phyloP scores from a whole-genome alignment of 1,284 basidiomycete genomes.

The Tetrapyrgos nigripes region DNA sequence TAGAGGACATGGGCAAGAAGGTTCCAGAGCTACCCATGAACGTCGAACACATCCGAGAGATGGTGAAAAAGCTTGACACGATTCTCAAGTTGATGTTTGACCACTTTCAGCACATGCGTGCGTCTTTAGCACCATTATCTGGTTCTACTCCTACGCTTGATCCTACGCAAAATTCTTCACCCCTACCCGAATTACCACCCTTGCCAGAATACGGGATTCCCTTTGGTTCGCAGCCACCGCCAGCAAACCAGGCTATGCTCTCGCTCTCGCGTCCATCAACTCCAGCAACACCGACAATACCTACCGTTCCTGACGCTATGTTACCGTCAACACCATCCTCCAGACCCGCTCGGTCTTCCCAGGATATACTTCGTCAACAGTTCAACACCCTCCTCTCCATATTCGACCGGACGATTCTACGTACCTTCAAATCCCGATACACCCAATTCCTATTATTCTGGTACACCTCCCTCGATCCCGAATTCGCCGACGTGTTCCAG shows the following conservation, averaged over 20 bases:
- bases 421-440: constrained; percentile 96
- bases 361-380: constrained; percentile 56
- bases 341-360: constrained; percentile 19
- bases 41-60: constrained; percentile 77
- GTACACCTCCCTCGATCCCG: constrained; percentile 88
- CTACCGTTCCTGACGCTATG: constrained; percentile 16
- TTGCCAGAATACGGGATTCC: constrained; percentile 29
- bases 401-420: constrained; percentile 92
- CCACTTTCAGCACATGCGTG: constrained; percentile 67
- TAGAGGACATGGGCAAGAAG: constrained; percentile 35
- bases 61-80: constrained; percentile 91
- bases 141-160: constrained; percentile 16
- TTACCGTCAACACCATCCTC: neutral
- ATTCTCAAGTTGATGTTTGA: constrained; percentile 88
- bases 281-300: constrained; percentile 19
- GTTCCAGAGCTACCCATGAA: constrained; percentile 55
- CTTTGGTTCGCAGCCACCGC: constrained; percentile 16
- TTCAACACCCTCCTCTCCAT: constrained; percentile 92
- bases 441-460: constrained; percentile 98
- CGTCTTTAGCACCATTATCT: constrained; percentile 22
- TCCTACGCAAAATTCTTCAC: constrained; percentile 23
- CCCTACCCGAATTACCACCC: constrained; percentile 43
- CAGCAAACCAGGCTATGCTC: constrained; percentile 10
- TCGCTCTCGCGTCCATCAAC: constrained; percentile 16
- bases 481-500: constrained; percentile 93